These are phyloP conservation scores for Narthecium ossifragum DNA, from an alignment of 106 monocot genomes.

Conservation along the genomic window DNA sequence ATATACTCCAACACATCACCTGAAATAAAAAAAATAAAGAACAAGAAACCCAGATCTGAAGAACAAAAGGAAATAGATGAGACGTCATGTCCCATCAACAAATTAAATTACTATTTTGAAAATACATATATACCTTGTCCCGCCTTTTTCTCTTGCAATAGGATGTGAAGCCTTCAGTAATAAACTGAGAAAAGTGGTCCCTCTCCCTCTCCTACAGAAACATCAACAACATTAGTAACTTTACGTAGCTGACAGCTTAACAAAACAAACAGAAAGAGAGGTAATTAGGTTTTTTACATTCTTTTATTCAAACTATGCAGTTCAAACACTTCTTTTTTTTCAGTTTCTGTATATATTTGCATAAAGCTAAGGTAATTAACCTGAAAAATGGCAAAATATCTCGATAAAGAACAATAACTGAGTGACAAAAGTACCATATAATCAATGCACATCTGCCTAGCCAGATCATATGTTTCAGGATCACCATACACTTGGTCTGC, in stretches of 20 bases:
- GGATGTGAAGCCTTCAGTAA: conserved; percentile 91
- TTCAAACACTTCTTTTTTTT: no score
- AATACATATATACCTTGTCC: conserved; percentile 89
- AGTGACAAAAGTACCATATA: conserved; percentile 66
- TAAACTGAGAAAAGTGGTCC: conserved; percentile 96
- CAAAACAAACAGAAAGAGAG: no score
- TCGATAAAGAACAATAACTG: neutral
- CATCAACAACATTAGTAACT: neutral
- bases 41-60: neutral
- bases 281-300: no score
- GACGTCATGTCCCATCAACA: no score
- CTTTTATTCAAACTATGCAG: no score
- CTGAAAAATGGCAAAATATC: no score
- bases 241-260: neutral
- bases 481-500: conserved; percentile 99
- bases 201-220: conserved; percentile 74
- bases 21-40: neutral
- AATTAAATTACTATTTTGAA: no score
- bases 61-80: neutral
- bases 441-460: conserved; percentile 96
- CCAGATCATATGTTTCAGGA: conserved; percentile 84
- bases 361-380: no score
- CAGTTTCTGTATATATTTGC: no score
- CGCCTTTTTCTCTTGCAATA: conserved; percentile 96
- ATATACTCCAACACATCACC: no score